Conservation (phyloP, 2,329 filamentous ascomycete genomes). For the Macrophomina phaseolina region DNA sequence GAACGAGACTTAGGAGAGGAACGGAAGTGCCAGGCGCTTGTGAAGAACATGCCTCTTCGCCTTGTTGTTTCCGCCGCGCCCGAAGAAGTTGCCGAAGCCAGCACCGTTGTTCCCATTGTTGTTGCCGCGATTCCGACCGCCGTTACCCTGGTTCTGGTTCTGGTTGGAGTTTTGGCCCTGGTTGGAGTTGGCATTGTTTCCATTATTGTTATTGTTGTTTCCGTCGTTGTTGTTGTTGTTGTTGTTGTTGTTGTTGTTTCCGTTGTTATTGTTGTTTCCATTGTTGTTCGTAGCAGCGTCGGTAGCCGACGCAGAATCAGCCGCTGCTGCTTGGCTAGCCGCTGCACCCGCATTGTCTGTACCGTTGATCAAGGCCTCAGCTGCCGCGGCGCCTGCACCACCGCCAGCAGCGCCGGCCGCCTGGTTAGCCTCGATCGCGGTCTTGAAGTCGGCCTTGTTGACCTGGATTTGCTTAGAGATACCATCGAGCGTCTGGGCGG, state of each 20-base stretch:
- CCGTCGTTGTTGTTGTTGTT: slow-evolving; percentile 27
- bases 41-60: slow-evolving; percentile 13
- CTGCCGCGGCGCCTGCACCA: slow-evolving; percentile 41
- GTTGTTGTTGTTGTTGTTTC: neutral
- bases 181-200: neutral
- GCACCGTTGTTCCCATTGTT: slow-evolving; percentile 24
- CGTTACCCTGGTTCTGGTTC: slow-evolving; percentile 14
- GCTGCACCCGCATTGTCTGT: slow-evolving; percentile 36
- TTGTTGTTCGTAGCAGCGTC: slow-evolving; percentile 28
- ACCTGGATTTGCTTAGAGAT: slow-evolving; percentile 57
- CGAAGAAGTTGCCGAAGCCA: slow-evolving; percentile 17
- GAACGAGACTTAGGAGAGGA: slow-evolving; percentile 13
- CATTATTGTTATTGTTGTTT: slow-evolving; percentile 27
- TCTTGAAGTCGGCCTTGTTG: slow-evolving; percentile 59
- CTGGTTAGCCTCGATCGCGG: slow-evolving; percentile 54
- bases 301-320: slow-evolving; percentile 15
- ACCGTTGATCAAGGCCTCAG: slow-evolving; percentile 48
- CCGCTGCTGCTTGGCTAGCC: slow-evolving; percentile 29
- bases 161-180: neutral
- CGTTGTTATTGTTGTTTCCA: slow-evolving; percentile 28
- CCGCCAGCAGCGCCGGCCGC: slow-evolving; percentile 46
- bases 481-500: slow-evolving; percentile 52
- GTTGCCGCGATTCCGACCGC: neutral
- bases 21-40: slow-evolving; percentile 15
- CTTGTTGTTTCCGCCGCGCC: slow-evolving; percentile 21